These are phyloP conservation scores for Pyrus hybrid DNA, from an alignment of 331 rosid genomes.

Conservation along the genomic window DNA sequence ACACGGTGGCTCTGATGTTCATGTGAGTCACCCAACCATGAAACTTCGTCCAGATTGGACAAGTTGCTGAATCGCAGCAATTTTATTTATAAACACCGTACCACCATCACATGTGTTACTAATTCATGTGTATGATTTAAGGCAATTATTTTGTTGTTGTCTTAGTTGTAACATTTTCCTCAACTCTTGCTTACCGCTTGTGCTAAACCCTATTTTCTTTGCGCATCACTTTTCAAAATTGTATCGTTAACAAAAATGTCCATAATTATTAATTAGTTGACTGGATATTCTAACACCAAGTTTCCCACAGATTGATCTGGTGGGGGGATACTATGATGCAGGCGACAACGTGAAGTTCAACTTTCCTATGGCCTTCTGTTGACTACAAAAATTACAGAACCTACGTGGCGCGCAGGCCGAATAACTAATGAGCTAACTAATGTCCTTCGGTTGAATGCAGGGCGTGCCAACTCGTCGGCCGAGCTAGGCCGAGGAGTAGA, in stretches of 20 bases:
- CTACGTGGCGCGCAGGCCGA: too few species aligned
- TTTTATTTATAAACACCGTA: too few species aligned
- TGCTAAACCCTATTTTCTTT: not conserved
- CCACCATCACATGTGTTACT: not conserved
- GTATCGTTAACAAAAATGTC: not conserved
- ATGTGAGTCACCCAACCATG: not conserved
- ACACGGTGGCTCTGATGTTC: not conserved
- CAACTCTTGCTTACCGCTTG: not conserved
- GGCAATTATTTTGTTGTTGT: not conserved
- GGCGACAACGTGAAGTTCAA: slow-evolving; percentile 42
- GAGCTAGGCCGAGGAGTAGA: too few species aligned
- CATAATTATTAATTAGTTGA: not conserved
- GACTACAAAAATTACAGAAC: too few species aligned
- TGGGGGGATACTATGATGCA: slow-evolving; percentile 36
- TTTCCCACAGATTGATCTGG: slow-evolving; percentile 18
- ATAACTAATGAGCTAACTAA: too few species aligned
- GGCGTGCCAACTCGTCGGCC: too few species aligned
- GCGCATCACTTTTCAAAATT: not conserved
- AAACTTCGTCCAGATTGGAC: not conserved
- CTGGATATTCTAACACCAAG: not conserved
- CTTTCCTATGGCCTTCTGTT: slow-evolving; percentile 41
- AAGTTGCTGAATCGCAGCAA: too few species aligned
- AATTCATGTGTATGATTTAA: not conserved
- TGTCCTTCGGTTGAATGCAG: too few species aligned
- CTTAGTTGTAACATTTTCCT: not conserved